A percentile compares a stretch with the other conserved stretches of the same genome.
phyloP scores from a whole-genome alignment of 2,329 filamentous ascomycete species.

The Epichloe typhina region DNA sequence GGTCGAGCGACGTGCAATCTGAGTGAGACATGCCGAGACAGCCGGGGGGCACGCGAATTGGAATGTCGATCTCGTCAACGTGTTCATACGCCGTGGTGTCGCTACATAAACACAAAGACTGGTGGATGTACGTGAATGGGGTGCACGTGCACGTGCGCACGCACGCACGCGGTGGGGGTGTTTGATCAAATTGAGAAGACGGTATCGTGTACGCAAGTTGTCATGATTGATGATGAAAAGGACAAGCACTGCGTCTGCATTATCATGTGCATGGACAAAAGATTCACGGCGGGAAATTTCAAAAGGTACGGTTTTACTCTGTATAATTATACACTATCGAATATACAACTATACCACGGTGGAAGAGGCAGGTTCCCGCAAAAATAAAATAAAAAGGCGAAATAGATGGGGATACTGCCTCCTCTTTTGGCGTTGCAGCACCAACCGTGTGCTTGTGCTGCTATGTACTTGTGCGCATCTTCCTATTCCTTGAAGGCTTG shows the following conservation, averaged over 20 bases:
- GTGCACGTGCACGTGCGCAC: not conserved
- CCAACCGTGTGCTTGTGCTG: too few relatives aligned
- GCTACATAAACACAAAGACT: not conserved
- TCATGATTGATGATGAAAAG: too few relatives aligned
- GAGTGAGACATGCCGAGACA: not conserved
- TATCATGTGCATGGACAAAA: not conserved
- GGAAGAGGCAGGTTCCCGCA: not conserved
- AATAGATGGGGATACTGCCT: too few relatives aligned
- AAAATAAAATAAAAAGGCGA: too few relatives aligned
- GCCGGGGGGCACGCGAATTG: too few relatives aligned
- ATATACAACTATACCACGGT: conserved; percentile 12
- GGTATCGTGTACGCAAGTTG: too few relatives aligned
- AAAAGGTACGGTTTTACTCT: conserved; percentile 4
- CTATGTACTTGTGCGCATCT: not conserved
- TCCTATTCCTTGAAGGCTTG: not conserved
- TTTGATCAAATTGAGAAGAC: too few relatives aligned
- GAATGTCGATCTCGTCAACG: too few relatives aligned
- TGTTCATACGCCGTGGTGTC: not conserved
- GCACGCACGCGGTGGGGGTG: too few relatives aligned
- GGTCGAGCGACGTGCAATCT: too few relatives aligned
- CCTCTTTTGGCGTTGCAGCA: too few relatives aligned
- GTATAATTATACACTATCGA: conserved; percentile 12
- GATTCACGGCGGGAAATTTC: not conserved
- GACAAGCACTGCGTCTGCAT: too few relatives aligned
- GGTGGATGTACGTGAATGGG: not conserved